Evolutionary conservation across 306 rosid genomes (phyloP), one percentile per base, ranked within the genome.

Genomic region (Trichosanthes cucumerina): DNA sequence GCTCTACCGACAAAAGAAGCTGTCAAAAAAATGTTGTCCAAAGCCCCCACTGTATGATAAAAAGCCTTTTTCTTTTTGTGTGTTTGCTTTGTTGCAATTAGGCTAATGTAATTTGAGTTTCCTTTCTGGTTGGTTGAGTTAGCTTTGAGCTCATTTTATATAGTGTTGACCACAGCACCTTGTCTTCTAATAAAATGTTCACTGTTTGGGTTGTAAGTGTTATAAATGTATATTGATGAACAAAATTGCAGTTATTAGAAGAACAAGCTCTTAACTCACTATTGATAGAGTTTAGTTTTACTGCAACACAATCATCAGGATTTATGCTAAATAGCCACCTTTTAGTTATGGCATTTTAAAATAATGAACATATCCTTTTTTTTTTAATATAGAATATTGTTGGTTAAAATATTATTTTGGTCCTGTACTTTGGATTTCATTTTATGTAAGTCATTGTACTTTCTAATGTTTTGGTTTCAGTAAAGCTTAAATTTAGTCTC

Each of bases 1-100:
- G 88, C 98, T 21, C 82, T 94, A 72, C 97, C 97, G 6, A 87
- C 92, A 11, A 89, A 80, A 79, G 92, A 94, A 24, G 88, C 87
- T 7, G 88, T 90, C 64, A 84, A 88, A 43, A 84, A 69, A 57
- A 87, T 88, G 83, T 77, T 90, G 74, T 81, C 82, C 34, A 87
- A 91, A 82, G 79, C 36, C 52, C 9, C 43, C 79, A 1, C 59
- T 73, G 78, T 73, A 73, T 73, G 60, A 73, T 73, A 28, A 26
- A 24, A 9, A 39, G 1, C 6, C 2, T 7, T 11, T 73, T 49
- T 31, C 0, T 7, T 11, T 73, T 49, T 31, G 49, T 52, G 28
- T 31, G 57, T 73, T 49, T 73, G 39, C 62, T 73, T 73, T 73
- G 44, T 49, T 73, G 43, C 60, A 71, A 49, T 73, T 49, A 73